Evolutionary conservation across 1,139 yeast species (phyloP).

Genomic region (Spencermartinsiella ligniputridi): DNA sequence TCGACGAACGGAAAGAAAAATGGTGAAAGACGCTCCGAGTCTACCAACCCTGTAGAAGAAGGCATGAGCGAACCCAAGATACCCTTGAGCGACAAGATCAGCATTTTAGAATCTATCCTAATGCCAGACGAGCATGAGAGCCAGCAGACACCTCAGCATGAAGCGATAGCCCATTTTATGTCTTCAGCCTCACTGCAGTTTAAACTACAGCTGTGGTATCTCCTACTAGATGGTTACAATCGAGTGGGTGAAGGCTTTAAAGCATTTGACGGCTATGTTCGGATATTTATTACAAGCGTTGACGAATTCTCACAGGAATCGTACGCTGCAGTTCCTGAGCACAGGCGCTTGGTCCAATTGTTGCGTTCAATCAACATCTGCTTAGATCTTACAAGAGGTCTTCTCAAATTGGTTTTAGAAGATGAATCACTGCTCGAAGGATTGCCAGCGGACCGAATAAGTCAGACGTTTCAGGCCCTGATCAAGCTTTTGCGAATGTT

Average conservation of each 20-base stretch:
- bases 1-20: conserved; percentile 8
- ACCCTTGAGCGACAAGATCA: conserved; percentile 27
- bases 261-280: conserved; percentile 53
- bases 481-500: conserved; percentile 38
- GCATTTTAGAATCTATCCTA: conserved; percentile 51
- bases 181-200: conserved; percentile 60
- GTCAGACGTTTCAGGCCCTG: conserved; percentile 30
- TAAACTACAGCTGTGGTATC: conserved; percentile 70
- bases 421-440: conserved; percentile 18
- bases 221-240: conserved; percentile 59
- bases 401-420: conserved; percentile 24
- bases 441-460: conserved; percentile 14
- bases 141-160: conserved; percentile 33
- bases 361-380: conserved; percentile 45
- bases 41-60: conserved; percentile 5
- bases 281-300: conserved; percentile 43
- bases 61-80: background rate
- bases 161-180: conserved; percentile 57
- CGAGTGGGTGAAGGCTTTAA: conserved; percentile 38
- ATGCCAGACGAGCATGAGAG: conserved; percentile 28
- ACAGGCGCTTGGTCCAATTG: conserved; percentile 28
- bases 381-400: conserved; percentile 39
- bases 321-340: conserved; percentile 18
- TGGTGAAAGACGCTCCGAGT: conserved; percentile 2
- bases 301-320: conserved; percentile 35